Base-by-base conservation (phyloP, 805 yeast species). In the Zygosaccharomyces rouxii region DNA sequence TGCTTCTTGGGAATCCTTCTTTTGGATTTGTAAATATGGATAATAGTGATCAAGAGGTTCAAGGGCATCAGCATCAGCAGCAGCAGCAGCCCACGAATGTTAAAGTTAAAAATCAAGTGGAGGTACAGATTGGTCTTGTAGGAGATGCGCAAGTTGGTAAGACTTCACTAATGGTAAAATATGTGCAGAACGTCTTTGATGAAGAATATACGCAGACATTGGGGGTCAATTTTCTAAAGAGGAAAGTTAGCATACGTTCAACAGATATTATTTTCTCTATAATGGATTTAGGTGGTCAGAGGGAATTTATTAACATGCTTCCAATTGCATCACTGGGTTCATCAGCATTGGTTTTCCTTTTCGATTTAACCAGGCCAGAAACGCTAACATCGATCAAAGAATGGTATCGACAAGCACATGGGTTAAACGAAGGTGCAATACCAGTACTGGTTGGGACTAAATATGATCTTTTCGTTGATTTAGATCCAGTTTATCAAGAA, bases 141-240 rank as follows among this genome's bases (percentile, higher is more conserved):
- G 99, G 99, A 5, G 98, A 92, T 67, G 95, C 96, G 2, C 95
- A 89, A 61, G 89, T 90, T 5, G 99, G 99, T 4, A 92, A 92
- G 63, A 92, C 99, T 0, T 88, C 97, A 5, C 70, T 92, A 50
- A 90, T 92, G 98, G 96, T 90, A 21, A 89, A 92, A 63, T 92
- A 90, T 64, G 97, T 92, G n/a, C 97, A 92, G 62, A 95, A 95
- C 47, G 80, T 86, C 29, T 92, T 86, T 65, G 95, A 89, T 63
- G 94, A 88, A 60, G 89, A 84, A 52, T 92, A 92, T 63, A 88
- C 90, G 43, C 97, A 89, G 67, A 92, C 99, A 0, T 71, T 89
- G 45, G 99, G 99, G 5, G 97, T 94, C 47, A 92, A 92, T 63
- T 90, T 88, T 67, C 84, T 94, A 87, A 97, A 94, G 64, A 84